These are phyloP conservation scores for Ceratobasidium sp. DNA, from an alignment of 1,284 basidiomycete genomes.

Conservation along the genomic window DNA sequence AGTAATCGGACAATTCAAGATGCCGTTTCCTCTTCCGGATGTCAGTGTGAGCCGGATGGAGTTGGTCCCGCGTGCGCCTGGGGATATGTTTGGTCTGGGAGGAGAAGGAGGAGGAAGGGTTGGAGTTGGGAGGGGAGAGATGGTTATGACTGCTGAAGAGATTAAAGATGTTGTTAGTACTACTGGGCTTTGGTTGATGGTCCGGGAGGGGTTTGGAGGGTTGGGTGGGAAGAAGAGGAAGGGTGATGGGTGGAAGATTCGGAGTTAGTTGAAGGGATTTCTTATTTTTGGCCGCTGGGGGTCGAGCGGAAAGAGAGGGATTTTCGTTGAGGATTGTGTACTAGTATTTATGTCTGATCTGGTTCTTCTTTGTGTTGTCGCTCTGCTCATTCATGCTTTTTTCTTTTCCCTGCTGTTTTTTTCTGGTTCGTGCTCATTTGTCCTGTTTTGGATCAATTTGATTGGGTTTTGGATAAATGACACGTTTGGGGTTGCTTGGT, in stretches of 20 bases:
- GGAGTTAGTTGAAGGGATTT: no score
- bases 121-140: conserved; percentile 52
- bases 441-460: no score
- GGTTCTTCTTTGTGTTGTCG: no score
- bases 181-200: conserved; percentile 92
- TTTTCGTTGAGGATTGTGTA: no score
- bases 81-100: conserved; percentile 42
- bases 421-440: no score
- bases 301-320: no score
- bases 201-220: conserved; percentile 92
- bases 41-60: conserved; percentile 66
- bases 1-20: conserved; percentile 89
- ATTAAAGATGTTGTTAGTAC: conserved; percentile 93
- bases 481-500: no score
- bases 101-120: conserved; percentile 46
- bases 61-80: conserved; percentile 5
- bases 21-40: conserved; percentile 87
- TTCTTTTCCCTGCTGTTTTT: no score
- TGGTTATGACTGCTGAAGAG: conserved; percentile 87
- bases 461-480: no score
- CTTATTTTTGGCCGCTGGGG: no score
- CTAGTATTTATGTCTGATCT: no score
- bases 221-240: conserved; percentile 83
- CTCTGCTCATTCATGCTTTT: no score
- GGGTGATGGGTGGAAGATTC: conserved; percentile 80